Percentiles rank a stretch among this genome's conserved stretches.
Evolutionary conservation across 371 early-diverging fungal genomes (phyloP).

Genomic region (Actinomortierella ambigua): DNA sequence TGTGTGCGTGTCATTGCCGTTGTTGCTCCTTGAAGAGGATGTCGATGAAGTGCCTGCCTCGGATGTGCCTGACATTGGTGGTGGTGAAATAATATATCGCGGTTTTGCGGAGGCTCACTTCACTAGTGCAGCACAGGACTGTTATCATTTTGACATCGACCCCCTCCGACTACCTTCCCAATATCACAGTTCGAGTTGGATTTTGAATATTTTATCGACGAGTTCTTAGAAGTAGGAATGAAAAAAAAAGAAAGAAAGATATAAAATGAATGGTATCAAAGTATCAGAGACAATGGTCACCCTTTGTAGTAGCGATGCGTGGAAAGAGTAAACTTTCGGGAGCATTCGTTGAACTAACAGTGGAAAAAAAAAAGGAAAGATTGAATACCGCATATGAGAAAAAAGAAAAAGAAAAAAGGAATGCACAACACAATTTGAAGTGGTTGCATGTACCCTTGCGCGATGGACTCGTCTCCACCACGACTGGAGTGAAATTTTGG

Average conservation of each 20-base stretch:
- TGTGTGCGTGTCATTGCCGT: background rate
- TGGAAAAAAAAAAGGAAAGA: background rate
- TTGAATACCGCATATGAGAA: background rate
- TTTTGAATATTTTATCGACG: no score
- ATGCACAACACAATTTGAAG: background rate
- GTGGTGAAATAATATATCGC: conserved; percentile 12
- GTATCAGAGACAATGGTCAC: background rate
- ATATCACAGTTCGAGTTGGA: no score
- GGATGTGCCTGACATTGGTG: conserved; percentile 9
- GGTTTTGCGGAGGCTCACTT: background rate
- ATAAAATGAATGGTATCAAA: no score
- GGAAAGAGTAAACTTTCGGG: background rate
- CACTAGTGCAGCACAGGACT: no score
- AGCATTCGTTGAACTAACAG: background rate
- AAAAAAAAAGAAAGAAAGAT: conserved; percentile 1
- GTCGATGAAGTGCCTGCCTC: no score
- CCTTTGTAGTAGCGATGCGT: conserved; percentile 61
- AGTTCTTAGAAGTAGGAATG: no score
- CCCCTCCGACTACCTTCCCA: background rate
- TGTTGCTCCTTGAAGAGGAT: conserved; percentile 8
- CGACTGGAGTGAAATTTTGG: no score
- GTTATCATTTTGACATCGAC: background rate
- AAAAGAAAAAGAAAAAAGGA: background rate
- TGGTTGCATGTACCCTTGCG: no score
- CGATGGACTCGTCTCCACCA: no score